Evolutionary conservation across 2,329 filamentous ascomycete genomes (phyloP), one percentile per base, ranked within the genome.

Genomic region (Fusarium chuoi): DNA sequence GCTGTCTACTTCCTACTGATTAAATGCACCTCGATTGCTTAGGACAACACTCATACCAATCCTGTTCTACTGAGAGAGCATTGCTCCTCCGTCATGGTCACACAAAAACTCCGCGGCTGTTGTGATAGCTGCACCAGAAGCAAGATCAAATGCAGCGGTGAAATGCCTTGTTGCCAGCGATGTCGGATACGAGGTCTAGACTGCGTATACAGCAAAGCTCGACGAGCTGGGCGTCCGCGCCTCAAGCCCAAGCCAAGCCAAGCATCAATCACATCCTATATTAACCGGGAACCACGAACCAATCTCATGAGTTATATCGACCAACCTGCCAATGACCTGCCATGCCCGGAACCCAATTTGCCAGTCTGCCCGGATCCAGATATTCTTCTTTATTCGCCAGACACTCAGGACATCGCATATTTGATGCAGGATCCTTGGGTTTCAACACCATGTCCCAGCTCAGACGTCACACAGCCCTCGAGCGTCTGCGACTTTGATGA

Each of bases 11-110:
- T 45, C 6, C n/a, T n/a, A n/a, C 7, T 15, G 5, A 18, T n/a
- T 8, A n/a, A 49, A n/a, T 9, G 18, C 9, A 18, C 3, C 4
- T 13, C n/a, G 7, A 5, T n/a, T 15, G 6, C 1, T 33, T 2
- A 5, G 2, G 11, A 7, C 3, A 22, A 9, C 2, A 36, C 22
- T 18, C 6, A 20, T 9, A 20, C 12, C 9, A 24, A 1, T 15
- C 6, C 2, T 11, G 22, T n/a, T n/a, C n/a, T n/a, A n/a, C 49
- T 17, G 13, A 9, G 7, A 38, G 28, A 54, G 3, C 13, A 28
- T 3, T 54, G 12, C 20, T 28, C 33, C 0, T 13, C 14, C 3
- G 17, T 5, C 0, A 38, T 28, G 51, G 20, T 15, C 1, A 5
- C 2, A 8, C 9, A 14, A 12, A 38, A 15, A 6, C 33, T 54